phyloP scores from a whole-genome alignment of 2,329 filamentous ascomycete genomes.

The Trichoderma atroviride region DNA sequence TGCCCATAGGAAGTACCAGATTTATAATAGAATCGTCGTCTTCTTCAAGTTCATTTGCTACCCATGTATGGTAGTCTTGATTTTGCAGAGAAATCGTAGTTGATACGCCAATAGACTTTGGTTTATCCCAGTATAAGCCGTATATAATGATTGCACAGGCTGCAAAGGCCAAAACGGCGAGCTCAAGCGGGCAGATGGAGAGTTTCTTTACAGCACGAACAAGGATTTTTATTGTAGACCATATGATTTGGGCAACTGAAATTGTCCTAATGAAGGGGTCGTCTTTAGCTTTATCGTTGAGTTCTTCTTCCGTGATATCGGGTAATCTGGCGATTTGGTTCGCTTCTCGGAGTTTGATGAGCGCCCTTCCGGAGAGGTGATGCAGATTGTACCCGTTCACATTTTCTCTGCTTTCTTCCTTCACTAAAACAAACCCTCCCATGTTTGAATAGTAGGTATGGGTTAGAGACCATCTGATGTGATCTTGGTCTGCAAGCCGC shows the following conservation, averaged over 20 bases:
- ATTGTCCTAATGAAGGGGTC: not conserved
- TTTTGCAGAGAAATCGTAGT: not conserved
- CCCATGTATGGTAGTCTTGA: not conserved
- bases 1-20: not conserved
- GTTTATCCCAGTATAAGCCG: not conserved
- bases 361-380: not conserved
- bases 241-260: not conserved
- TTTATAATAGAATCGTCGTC: not conserved
- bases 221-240: not conserved
- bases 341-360: not conserved
- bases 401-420: not conserved
- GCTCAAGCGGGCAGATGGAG: not conserved
- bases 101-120: not conserved
- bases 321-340: not conserved
- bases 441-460: conserved; percentile 11
- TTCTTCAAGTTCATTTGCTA: not conserved
- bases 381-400: not conserved
- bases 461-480: not conserved
- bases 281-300: not conserved
- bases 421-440: conserved; percentile 1
- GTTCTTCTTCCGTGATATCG: not conserved
- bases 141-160: not conserved
- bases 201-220: not conserved
- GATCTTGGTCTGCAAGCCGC: not conserved
- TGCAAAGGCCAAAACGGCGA: not conserved